These are phyloP conservation scores for Serendipita sp. DNA, from an alignment of 768 basidiomycete species.

Conservation along the genomic window DNA sequence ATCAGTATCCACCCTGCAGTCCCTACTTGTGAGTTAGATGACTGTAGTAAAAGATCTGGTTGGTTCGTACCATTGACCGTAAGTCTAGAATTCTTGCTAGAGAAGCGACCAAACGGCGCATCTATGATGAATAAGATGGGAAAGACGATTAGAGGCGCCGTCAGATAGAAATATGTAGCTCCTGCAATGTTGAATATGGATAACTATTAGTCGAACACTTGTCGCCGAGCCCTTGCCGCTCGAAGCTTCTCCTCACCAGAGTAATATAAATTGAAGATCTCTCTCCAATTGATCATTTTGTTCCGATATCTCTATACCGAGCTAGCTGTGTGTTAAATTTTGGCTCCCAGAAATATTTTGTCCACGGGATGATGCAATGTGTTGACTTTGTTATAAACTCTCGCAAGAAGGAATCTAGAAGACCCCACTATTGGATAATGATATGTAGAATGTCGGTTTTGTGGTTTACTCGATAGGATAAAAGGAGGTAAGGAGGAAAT, in stretches of 20 bases:
- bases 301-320: too few species aligned
- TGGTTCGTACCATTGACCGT: conserved; percentile 37
- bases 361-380: too few species aligned
- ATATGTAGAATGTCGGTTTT: background rate
- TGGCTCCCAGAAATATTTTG: too few species aligned
- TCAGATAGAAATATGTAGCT: background rate
- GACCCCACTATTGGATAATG: background rate
- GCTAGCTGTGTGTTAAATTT: too few species aligned
- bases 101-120: conserved; percentile 71
- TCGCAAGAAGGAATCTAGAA: too few species aligned
- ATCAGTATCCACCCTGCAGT: conserved; percentile 56
- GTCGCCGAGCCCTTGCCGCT: too few species aligned
- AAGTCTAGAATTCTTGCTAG: conserved; percentile 30
- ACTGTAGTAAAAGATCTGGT: background rate
- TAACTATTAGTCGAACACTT: too few species aligned
- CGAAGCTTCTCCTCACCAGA: too few species aligned
- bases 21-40: conserved; percentile 13
- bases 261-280: too few species aligned
- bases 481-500: background rate
- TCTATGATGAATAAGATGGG: conserved; percentile 37
- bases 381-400: too few species aligned
- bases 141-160: conserved; percentile 18
- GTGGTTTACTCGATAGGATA: background rate
- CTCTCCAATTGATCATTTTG: too few species aligned
- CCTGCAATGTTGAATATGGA: too few species aligned